A percentile compares a stretch with the other conserved stretches of the same genome.
Conservation (phyloP, 1,284 basidiomycete species). For the Agroathelia rolfsii region DNA sequence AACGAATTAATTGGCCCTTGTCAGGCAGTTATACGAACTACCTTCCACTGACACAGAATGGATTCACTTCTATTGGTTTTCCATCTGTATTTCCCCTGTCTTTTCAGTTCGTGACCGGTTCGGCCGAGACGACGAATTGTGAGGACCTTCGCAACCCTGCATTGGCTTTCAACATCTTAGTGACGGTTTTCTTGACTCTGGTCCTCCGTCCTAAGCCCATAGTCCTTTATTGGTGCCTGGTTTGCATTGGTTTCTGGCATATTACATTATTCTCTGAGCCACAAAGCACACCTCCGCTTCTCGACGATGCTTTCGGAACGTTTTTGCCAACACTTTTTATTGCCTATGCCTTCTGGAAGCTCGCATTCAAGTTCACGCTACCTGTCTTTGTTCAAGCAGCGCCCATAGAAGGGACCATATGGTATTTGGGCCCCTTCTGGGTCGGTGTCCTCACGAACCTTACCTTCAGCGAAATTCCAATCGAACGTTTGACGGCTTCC, state of each 20-base stretch:
- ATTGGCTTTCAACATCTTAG: slow-evolving; percentile 60
- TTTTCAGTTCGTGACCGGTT: slow-evolving; percentile 34
- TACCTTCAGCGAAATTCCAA: slow-evolving; percentile 60
- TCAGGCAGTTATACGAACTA: too few species aligned
- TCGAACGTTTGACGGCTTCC: slow-evolving; percentile 60
- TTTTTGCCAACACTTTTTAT: slow-evolving; percentile 79
- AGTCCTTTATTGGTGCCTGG: slow-evolving; percentile 66
- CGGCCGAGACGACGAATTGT: slow-evolving; percentile 47
- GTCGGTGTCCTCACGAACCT: slow-evolving; percentile 62
- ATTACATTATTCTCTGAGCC: slow-evolving; percentile 75
- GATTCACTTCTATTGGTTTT: slow-evolving; percentile 65
- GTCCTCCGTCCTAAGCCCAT: slow-evolving; percentile 66
- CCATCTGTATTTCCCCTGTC: slow-evolving; percentile 64
- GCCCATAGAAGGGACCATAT: slow-evolving; percentile 67
- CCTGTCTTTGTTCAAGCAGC: slow-evolving; percentile 56
- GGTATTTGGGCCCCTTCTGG: slow-evolving; percentile 78
- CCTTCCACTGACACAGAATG: slow-evolving; percentile 47
- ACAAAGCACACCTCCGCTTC: slow-evolving; percentile 51
- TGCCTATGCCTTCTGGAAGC: slow-evolving; percentile 71
- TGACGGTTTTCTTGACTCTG: slow-evolving; percentile 60
- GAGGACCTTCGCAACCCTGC: slow-evolving; percentile 60
- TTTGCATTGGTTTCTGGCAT: slow-evolving; percentile 87
- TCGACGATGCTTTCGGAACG: slow-evolving; percentile 62
- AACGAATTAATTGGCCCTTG: too few species aligned
- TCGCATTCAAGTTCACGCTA: slow-evolving; percentile 66